A percentile compares a stretch with the other conserved stretches of the same genome.
phyloP scores from a whole-genome alignment of 805 yeast species.

The Candida boidinii region DNA sequence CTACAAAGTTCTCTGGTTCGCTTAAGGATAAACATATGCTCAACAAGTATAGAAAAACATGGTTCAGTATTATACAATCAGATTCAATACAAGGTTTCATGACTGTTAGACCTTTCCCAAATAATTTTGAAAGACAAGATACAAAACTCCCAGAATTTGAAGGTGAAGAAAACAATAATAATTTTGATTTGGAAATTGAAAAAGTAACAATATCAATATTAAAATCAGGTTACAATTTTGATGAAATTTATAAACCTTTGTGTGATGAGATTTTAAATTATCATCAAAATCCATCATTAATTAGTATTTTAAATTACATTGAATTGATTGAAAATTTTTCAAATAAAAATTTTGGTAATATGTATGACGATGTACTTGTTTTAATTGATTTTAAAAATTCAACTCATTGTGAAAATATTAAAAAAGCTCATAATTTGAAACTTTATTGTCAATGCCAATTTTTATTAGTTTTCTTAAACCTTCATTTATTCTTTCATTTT shows the following conservation, averaged over 20 bases:
- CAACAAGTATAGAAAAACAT: constrained; percentile 50
- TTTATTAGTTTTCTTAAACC: constrained; percentile 22
- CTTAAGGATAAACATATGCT: no score
- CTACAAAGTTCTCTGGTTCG: constrained; percentile 22
- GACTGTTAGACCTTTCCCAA: constrained; percentile 15
- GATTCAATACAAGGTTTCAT: constrained; percentile 35
- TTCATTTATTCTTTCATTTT: constrained; percentile 31
- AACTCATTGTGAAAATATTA: constrained; percentile 10
- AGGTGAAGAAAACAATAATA: constrained; percentile 22
- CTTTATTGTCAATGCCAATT: constrained; percentile 10
- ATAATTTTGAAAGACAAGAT: constrained; percentile 31
- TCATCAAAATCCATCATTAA: no score
- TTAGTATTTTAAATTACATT: no score
- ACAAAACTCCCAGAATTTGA: constrained; percentile 33
- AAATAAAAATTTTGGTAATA: no score
- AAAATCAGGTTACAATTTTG: constrained; percentile 22
- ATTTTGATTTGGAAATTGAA: constrained; percentile 28
- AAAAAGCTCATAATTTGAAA: constrained; percentile 11
- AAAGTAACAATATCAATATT: constrained; percentile 22
- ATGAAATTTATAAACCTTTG: constrained; percentile 20
- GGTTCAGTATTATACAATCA: constrained; percentile 38
- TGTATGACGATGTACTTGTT: no score
- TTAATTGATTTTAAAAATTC: no score
- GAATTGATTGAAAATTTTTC: no score
- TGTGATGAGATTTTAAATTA: constrained; percentile 8